Evolutionary conservation across 768 basidiomycete genomes (phyloP).

Genomic region (Lanmaoa rubissima): DNA sequence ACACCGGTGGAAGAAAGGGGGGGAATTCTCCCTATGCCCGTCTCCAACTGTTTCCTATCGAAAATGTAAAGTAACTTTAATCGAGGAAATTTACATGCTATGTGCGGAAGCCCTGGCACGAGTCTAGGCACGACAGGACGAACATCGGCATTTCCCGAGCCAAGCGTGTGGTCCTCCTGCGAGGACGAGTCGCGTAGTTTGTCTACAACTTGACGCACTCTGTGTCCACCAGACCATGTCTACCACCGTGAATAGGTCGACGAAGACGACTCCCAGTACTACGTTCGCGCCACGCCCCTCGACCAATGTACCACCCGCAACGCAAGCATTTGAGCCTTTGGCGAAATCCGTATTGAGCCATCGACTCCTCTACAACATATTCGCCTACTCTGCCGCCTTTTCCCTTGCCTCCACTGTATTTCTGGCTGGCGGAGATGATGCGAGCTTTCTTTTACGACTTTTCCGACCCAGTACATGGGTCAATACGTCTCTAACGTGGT

Average conservation of each 20-base stretch:
- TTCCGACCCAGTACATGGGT: conserved; percentile 45
- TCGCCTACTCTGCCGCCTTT: conserved; percentile 48
- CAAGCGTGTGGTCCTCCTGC: neutral
- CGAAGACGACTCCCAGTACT: conserved; percentile 15
- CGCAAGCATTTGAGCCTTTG: conserved; percentile 62
- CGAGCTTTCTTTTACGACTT: conserved; percentile 33
- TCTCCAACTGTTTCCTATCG: too few relatives aligned
- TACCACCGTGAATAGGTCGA: neutral
- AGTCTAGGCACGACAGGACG: too few relatives aligned
- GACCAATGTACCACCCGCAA: conserved; percentile 54
- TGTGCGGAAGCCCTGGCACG: too few relatives aligned
- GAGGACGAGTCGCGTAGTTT: neutral
- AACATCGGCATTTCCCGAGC: conserved; percentile 3
- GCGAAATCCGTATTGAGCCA: conserved; percentile 60
- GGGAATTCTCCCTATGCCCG: too few relatives aligned
- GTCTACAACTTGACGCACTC: neutral
- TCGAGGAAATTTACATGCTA: too few relatives aligned
- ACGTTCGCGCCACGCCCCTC: conserved; percentile 42
- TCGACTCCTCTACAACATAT: conserved; percentile 54
- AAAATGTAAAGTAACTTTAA: too few relatives aligned
- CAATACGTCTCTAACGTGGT: conserved; percentile 46
- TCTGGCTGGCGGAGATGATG: conserved; percentile 27
- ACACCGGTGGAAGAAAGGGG: too few relatives aligned
- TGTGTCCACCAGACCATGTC: conserved; percentile 5
- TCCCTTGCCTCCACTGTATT: conserved; percentile 43